Evolutionary conservation across 441 rosid species (phyloP).

Genomic region (Breynia disticha): DNA sequence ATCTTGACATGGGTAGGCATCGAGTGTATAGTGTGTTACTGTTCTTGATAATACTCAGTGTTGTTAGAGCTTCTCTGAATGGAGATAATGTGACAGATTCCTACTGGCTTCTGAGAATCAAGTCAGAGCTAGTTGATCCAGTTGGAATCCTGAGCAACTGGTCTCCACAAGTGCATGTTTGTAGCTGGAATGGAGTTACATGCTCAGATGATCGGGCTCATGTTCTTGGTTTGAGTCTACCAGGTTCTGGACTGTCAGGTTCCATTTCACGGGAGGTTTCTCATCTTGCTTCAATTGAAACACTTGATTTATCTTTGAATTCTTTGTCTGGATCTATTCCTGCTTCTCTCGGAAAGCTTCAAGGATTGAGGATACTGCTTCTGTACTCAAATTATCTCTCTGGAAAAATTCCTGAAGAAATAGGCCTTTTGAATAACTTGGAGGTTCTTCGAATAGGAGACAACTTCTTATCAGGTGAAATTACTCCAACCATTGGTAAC

Average conservation of each 20-base stretch:
- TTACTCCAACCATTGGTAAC: slow-evolving; percentile 43
- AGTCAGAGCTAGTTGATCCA: slow-evolving; percentile 45
- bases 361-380: slow-evolving; percentile 43
- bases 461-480: slow-evolving; percentile 49
- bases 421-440: slow-evolving; percentile 51
- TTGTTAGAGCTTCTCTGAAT: slow-evolving; percentile 13
- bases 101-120: slow-evolving; percentile 47
- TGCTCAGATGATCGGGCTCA: slow-evolving; percentile 43
- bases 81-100: slow-evolving; percentile 31
- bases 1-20: slow-evolving; percentile 27
- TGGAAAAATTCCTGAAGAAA: slow-evolving; percentile 56
- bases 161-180: slow-evolving; percentile 36
- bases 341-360: slow-evolving; percentile 59
- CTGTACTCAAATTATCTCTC: slow-evolving; percentile 58
- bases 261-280: slow-evolving; percentile 36
- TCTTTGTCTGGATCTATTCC: slow-evolving; percentile 54
- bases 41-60: slow-evolving; percentile 15
- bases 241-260: slow-evolving; percentile 55
- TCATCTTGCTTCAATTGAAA: slow-evolving; percentile 39
- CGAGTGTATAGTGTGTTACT: slow-evolving; percentile 23
- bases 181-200: slow-evolving; percentile 63
- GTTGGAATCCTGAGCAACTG: slow-evolving; percentile 43
- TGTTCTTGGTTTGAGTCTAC: slow-evolving; percentile 48
- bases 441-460: slow-evolving; percentile 63
- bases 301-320: slow-evolving; percentile 60